Evolutionary conservation across 352 stramenopile genomes (phyloP).

Genomic region (Plasmopara muralis): DNA sequence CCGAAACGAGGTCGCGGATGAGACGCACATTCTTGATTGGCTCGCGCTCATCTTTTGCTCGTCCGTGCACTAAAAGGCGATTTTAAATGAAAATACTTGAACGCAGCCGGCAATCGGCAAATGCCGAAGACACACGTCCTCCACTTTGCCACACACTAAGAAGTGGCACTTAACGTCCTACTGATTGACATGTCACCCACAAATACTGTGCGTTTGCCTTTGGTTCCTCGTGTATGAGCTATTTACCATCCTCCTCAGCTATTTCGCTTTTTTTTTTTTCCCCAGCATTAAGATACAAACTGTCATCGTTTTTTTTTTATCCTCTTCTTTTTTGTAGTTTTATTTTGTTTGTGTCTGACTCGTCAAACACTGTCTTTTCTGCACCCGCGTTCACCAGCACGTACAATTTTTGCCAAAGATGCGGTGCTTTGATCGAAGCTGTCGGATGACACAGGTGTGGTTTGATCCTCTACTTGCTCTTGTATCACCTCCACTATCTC

Average conservation of each 20-base stretch:
- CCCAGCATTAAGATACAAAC: slow-evolving; percentile 1
- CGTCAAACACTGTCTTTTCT: slow-evolving; percentile 2
- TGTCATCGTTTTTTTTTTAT: slow-evolving; percentile 7
- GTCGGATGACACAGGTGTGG: slow-evolving; percentile 26
- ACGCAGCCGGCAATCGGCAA: slow-evolving; percentile 76
- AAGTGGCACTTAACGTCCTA: slow-evolving; percentile 83
- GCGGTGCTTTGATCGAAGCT: slow-evolving; percentile 54
- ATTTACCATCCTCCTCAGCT: slow-evolving; percentile 16
- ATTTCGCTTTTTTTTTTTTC: slow-evolving; percentile 11
- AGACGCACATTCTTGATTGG: slow-evolving; percentile 85
- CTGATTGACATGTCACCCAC: slow-evolving; percentile 87
- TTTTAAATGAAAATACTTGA: slow-evolving; percentile 89
- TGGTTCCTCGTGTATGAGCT: slow-evolving; percentile 31
- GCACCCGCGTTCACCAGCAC: slow-evolving; percentile 6
- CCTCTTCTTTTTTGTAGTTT: slow-evolving; percentile 4
- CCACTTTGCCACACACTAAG: slow-evolving; percentile 75
- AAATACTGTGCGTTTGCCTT: slow-evolving; percentile 85
- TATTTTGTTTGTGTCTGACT: slow-evolving; percentile 7
- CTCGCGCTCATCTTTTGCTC: slow-evolving; percentile 59
- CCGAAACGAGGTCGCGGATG: slow-evolving; percentile 83
- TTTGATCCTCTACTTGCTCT: slow-evolving; percentile 21
- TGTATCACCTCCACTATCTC: slow-evolving; percentile 17
- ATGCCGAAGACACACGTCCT: slow-evolving; percentile 80
- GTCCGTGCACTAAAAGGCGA: slow-evolving; percentile 84
- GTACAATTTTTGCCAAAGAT: slow-evolving; percentile 67